phyloP scores from a whole-genome alignment of 164 flowering plant species.

The Cinnamomum micranthum region DNA sequence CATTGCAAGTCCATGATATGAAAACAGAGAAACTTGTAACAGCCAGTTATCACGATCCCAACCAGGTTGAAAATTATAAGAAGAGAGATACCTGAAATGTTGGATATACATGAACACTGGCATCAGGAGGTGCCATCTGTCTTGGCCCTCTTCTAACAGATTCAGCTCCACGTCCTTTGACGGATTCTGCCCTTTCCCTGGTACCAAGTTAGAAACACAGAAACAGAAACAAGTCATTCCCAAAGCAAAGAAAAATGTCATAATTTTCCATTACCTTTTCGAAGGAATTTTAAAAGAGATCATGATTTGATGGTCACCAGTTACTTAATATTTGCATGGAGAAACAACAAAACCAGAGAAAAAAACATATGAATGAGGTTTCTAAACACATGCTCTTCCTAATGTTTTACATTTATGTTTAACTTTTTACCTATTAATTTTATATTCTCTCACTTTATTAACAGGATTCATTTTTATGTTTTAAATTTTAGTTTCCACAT shows the following conservation, averaged over 20 bases:
- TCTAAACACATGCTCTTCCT: too few relatives aligned
- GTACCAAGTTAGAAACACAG: background rate
- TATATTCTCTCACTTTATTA: too few relatives aligned
- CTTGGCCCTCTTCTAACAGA: conserved; percentile 30
- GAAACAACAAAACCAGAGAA: too few relatives aligned
- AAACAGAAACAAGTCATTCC: background rate
- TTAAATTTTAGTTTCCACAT: too few relatives aligned
- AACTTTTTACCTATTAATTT: too few relatives aligned
- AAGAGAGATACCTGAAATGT: conserved; percentile 36
- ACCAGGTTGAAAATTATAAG: background rate
- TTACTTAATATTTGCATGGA: too few relatives aligned
- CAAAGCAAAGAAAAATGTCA: background rate
- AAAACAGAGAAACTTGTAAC: too few relatives aligned
- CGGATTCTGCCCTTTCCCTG: conserved; percentile 51
- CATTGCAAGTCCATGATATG: background rate
- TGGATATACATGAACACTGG: conserved; percentile 55
- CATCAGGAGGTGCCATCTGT: conserved; percentile 53
- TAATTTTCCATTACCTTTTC: background rate
- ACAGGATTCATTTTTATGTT: too few relatives aligned
- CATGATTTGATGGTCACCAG: background rate
- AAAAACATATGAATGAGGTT: too few relatives aligned
- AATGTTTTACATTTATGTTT: too few relatives aligned
- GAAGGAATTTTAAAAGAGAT: background rate
- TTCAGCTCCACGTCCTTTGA: conserved; percentile 42
- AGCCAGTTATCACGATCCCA: too few relatives aligned